Base-by-base conservation (phyloP, 805 yeast species). In the Kazachstania viticola region DNA sequence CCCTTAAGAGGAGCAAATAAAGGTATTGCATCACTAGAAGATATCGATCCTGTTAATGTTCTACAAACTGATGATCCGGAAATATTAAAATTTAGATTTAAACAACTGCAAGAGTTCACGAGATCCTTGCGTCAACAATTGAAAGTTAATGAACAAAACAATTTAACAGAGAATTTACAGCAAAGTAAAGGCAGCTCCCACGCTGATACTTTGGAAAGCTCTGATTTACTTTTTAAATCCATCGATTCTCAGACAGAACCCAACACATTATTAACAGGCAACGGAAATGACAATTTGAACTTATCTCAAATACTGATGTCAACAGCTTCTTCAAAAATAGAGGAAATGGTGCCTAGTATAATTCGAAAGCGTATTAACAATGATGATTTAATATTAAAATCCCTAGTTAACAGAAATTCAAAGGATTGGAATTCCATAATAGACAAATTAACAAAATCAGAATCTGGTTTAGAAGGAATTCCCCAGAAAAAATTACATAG, bases 381-480 rank as follows among this genome's bases (percentile, higher is more conserved):
- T 27, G 46, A 52, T 28, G 33, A 39, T 3, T 28, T 53, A 4
- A 34, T 55, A 17, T 25, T 44, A 1, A 39, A 34, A 21, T 35
- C 48, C 11, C 36, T 55, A 18, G 29, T 39, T 8, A 48, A 52
- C 31, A 41, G 33, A 19, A 35, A 39, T 3, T 37, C 35, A n/a
- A 40, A 41, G 27, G 35, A 53, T 31, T 55, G 56, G 53, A 47
- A 54, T 29, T 37, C 40, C 3, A 42, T 55, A 13, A 32, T 55
- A 16, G 37, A 40, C 2, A 39, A 24, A 21, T 28, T 53, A 17
- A 40, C 35, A 28, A n/a, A 24, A 2, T 30, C 43, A 15, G 37
- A 35, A 13, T 27, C 36, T 9, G 37, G 32, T 21, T 31, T 55
- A 3, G 27, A 29, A 17, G 42, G 38, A 12, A 27, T 46, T 3